phyloP scores from a whole-genome alignment of 2,329 filamentous ascomycete species.

The Xylaria sp. region DNA sequence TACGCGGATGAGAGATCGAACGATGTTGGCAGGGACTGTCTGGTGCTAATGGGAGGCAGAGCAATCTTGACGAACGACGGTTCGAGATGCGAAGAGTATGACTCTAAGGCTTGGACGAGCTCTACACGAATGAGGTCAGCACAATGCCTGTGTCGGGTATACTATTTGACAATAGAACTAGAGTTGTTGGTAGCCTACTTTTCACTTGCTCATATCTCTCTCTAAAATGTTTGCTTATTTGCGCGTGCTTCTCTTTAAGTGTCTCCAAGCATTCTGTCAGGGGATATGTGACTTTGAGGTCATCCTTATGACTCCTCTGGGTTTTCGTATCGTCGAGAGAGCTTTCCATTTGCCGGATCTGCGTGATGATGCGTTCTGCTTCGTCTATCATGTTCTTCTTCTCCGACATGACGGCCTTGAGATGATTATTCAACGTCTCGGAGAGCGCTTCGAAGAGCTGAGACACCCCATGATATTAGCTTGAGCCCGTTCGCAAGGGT shows the following conservation, averaged over 20 bases:
- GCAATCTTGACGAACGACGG: slow-evolving; percentile 78
- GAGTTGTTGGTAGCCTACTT: slow-evolving; percentile 52
- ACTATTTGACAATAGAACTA: background rate
- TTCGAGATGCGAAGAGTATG: slow-evolving; percentile 94
- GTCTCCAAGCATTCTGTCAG: slow-evolving; percentile 71
- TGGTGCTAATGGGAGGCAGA: slow-evolving; percentile 74
- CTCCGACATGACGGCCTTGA: slow-evolving; percentile 77
- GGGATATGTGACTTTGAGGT: slow-evolving; percentile 75
- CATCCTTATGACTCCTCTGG: slow-evolving; percentile 59
- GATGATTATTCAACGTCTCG: slow-evolving; percentile 84
- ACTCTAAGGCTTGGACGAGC: slow-evolving; percentile 87
- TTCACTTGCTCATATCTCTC: slow-evolving; percentile 95
- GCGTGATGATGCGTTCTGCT: slow-evolving; percentile 75
- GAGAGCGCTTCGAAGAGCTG: slow-evolving; percentile 89
- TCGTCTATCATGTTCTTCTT: slow-evolving; percentile 90
- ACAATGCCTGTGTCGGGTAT: background rate
- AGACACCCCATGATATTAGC: slow-evolving; percentile 18
- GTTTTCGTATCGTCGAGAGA: slow-evolving; percentile 74
- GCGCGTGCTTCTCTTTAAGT: slow-evolving; percentile 80
- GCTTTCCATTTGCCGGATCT: slow-evolving; percentile 88
- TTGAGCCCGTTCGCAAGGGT: background rate
- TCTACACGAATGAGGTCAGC: slow-evolving; percentile 46
- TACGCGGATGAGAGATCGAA: slow-evolving; percentile 94
- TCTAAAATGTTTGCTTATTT: slow-evolving; percentile 74
- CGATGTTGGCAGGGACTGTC: slow-evolving; percentile 68